Evolutionary conservation across 2,329 filamentous ascomycete genomes (phyloP).

Genomic region (Colletotrichum somersetense): DNA sequence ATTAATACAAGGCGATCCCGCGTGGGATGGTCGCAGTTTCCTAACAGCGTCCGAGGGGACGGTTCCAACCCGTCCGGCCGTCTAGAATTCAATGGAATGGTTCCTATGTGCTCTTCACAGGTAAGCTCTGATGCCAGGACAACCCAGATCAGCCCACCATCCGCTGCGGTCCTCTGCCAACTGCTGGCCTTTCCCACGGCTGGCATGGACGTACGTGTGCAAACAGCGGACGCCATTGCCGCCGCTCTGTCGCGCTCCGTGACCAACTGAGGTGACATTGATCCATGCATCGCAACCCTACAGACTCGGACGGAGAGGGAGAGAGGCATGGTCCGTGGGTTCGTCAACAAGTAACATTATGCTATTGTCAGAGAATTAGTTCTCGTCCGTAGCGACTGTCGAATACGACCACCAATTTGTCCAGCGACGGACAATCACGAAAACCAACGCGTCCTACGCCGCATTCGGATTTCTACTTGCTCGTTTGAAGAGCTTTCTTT

Average conservation of each 20-base stretch:
- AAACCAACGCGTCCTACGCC: no score
- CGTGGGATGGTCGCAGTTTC: background rate
- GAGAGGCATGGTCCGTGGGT: background rate
- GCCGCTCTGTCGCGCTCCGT: background rate
- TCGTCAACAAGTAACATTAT: background rate
- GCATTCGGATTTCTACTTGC: background rate
- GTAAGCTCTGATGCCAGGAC: background rate
- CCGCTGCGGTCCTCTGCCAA: background rate
- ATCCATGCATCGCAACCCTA: constrained; percentile 4
- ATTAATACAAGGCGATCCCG: no score
- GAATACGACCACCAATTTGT: background rate
- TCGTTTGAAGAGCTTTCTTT: background rate
- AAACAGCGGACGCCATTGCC: constrained; percentile 1
- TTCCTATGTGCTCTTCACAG: background rate
- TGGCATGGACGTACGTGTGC: background rate
- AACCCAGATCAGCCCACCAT: constrained; percentile 1
- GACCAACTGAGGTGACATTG: background rate
- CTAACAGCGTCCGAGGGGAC: background rate
- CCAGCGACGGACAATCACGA: background rate
- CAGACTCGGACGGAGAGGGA: background rate
- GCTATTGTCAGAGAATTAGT: background rate
- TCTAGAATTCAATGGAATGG: background rate
- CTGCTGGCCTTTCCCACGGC: background rate
- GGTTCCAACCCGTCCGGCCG: constrained; percentile 4
- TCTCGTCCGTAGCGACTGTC: background rate